Evolutionary conservation across 129 eudicot species (phyloP), one percentile per base, ranked within the genome.

Genomic region (Rutidosis leptorrhynchoides): DNA sequence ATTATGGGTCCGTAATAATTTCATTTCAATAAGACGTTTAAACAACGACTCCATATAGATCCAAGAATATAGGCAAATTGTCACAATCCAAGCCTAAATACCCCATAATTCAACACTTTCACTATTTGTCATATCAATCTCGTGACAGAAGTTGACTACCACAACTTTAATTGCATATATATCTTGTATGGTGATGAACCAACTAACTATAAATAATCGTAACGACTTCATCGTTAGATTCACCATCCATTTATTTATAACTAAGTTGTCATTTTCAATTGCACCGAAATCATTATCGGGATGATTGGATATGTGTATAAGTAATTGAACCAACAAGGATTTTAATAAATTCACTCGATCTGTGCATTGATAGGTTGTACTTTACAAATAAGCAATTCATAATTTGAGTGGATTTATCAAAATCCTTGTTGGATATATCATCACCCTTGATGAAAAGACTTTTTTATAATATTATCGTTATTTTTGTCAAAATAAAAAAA

Each of bases 31-130:
- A 51, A 51, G 56, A 49, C 24, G 56, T 49, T 49, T 49, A 49
- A 20, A 49, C 9, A 11, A 49, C 23, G 56, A 51, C 22, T n/a
- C 56, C 21, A 19, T 5, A 51, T 12, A 11, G 6, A 22, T 54
- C 59, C 59, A 20, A 21, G 30, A 54, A 54, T 54, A 54, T 54
- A 23, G 59, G 59, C 24, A 25, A 25, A 54, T 22, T 54, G 59
- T 54, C 59, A 6, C 26, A 9, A 54, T 54, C 59, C n/a, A n/a
- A n/a, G n/a, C n/a, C n/a, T 23, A 54, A 54, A 7, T 40, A 40
- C 59, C 19, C 27, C 5, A 54, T 25, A 10, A 20, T 12, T 54
- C 16, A 23, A 51, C 46, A 9, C 21, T 23, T 23, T 19, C 21
- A 15, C 21, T 14, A 22, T 23, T 54, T 22, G 59, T 23, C 30